Evolutionary conservation across 345 rosid species (phyloP).

Genomic region (Crucihimalaya himalaica): DNA sequence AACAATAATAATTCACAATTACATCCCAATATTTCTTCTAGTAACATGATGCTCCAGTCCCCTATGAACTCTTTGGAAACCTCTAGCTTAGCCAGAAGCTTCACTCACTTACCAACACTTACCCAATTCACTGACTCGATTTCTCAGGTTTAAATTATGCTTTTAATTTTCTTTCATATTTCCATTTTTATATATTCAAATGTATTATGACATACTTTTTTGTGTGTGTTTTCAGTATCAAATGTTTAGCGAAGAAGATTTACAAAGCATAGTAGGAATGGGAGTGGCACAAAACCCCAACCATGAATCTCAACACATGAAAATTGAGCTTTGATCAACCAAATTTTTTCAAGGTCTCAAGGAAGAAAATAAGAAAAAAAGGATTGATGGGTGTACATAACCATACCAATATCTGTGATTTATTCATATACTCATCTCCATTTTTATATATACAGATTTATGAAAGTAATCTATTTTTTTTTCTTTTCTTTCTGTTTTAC

Average conservation of each 20-base stretch:
- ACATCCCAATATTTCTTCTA: conserved; percentile 43
- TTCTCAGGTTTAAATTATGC: conserved; percentile 52
- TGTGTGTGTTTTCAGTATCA: conserved; percentile 44
- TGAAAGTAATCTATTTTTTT: background rate
- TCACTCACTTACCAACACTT: conserved; percentile 53
- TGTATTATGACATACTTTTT: background rate
- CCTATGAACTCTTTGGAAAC: conserved; percentile 45
- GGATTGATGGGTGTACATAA: conserved; percentile 57
- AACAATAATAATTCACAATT: conserved; percentile 35
- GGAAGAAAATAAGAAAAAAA: conserved; percentile 28
- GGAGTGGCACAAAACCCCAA: conserved; percentile 60
- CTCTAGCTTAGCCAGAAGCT: conserved; percentile 27
- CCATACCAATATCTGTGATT: conserved; percentile 25
- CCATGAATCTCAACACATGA: conserved; percentile 49
- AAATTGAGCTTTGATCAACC: conserved; percentile 53
- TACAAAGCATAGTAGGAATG: conserved; percentile 85
- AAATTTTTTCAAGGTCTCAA: conserved; percentile 13
- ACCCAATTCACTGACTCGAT: conserved; percentile 49
- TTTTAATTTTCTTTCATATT: background rate
- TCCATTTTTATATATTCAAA: background rate
- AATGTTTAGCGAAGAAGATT: conserved; percentile 69
- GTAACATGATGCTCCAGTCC: conserved; percentile 37
- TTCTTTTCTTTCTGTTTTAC: background rate
- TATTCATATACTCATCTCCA: conserved; percentile 33
- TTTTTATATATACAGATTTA: conserved; percentile 8